Base-by-base conservation (phyloP, 768 basidiomycete genomes). In the Coprinopsis cinerea region DNA sequence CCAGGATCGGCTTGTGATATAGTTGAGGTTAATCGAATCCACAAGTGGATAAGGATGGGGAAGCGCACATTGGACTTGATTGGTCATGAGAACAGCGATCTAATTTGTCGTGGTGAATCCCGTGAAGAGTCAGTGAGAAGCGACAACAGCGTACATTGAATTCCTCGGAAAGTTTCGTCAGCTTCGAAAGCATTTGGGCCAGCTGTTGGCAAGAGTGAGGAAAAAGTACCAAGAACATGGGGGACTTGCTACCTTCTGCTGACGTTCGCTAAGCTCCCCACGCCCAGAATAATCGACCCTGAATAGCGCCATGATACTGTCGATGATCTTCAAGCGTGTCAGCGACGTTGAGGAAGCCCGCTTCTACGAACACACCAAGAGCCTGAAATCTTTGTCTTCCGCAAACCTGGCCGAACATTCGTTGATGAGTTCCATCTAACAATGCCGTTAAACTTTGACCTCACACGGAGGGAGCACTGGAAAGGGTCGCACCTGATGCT, bases 301-400 rank as follows among this genome's bases (percentile, higher is more conserved):
- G 65, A 98, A 98, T 4, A 95, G 76, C 24, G 94, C 95, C 91
- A 98, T 95, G 53, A 97, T 94, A 58, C 90, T 93, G 63, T 97
- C 95, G 28, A 97, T 79, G 51, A 97, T 92, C 86, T 95, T 59
- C 4, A 39, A 35, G 50, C 9, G 20, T 25, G 30, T 66, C 35
- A 62, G 44, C 43, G 28, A 36, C 13, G 9, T 28, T 41, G n/a
- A 11, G 20, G 44, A 41, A 22, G 32, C 22, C 20, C 28, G 36
- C 51, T 13, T 27, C n/a, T 28, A 30, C 37, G 30, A 51, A 52
- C 59, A 25, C 58, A 85, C 86, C 59, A 91, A 67, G 24, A 89
- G 73, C 41, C 82, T 73, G 58, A 83, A 92, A 59, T 88, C 85
- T 59, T 88, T 91, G 64, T 92, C 91, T 61, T 93, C 92, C 0